These are phyloP conservation scores for Yarrowia galli DNA, from an alignment of 1,139 yeast genomes.

Conservation along the genomic window DNA sequence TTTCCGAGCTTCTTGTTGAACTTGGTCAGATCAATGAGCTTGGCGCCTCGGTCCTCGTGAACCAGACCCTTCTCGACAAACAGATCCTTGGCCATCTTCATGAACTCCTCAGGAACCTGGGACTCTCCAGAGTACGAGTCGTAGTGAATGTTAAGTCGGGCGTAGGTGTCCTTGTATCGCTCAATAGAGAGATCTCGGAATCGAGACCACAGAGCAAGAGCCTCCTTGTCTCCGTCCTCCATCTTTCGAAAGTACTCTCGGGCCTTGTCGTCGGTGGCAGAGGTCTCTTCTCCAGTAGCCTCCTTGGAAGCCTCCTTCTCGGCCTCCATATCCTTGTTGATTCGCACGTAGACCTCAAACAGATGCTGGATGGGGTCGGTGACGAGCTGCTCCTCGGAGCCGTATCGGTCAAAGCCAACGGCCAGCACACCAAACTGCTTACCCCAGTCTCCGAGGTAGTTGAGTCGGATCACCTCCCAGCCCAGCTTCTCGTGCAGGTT, in stretches of 20 bases:
- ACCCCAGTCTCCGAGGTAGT: constrained; percentile 99
- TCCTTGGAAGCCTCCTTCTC: constrained; percentile 70
- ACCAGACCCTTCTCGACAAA: constrained; percentile 75
- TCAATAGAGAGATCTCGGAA: constrained; percentile 91
- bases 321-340: constrained; percentile 77
- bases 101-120: constrained; percentile 77
- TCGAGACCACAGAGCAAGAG: constrained; percentile 80
- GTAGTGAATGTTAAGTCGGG: constrained; percentile 86
- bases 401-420: constrained; percentile 87
- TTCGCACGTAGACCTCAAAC: constrained; percentile 89
- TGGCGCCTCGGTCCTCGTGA: constrained; percentile 91
- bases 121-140: constrained; percentile 96
- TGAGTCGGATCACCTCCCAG: constrained; percentile 87
- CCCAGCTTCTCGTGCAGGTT: constrained; percentile 91
- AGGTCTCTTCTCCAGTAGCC: constrained; percentile 43
- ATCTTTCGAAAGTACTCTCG: constrained; percentile 85
- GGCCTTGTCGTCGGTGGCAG: constrained; percentile 80
- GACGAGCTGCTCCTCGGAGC: constrained; percentile 73
- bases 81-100: constrained; percentile 68
- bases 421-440: constrained; percentile 97
- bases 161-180: constrained; percentile 85
- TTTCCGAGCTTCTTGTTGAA: constrained; percentile 94
- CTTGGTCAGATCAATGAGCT: constrained; percentile 82
- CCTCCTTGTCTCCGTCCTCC: constrained; percentile 92
- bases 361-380: constrained; percentile 92